Percentiles rank a stretch among this genome's conserved stretches.
Conservation (phyloP, 2,329 filamentous ascomycete genomes). For the Penicillium carneum region DNA sequence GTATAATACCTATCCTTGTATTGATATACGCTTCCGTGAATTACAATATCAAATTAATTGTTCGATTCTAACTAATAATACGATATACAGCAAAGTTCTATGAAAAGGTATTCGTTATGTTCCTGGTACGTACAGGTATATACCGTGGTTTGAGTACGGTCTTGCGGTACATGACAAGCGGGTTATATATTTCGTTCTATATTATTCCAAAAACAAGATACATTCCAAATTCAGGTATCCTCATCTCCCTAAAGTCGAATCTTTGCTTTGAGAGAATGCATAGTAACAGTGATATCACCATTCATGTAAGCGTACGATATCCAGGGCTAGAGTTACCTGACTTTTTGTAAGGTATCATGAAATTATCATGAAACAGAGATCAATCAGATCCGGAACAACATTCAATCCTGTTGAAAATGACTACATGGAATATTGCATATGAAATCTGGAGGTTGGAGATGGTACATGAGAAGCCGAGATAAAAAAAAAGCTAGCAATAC, state of each 20-base stretch:
- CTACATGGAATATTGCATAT: background rate
- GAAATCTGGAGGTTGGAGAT: background rate
- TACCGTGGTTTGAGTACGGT: constrained; percentile 8
- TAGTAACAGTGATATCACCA: background rate
- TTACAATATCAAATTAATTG: background rate
- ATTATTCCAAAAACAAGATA: background rate
- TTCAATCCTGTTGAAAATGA: constrained; percentile 2
- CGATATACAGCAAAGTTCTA: background rate
- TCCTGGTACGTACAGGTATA: constrained; percentile 16
- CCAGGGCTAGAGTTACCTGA: background rate
- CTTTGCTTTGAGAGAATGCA: background rate
- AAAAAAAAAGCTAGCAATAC: constrained; percentile 14
- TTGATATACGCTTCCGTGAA: background rate
- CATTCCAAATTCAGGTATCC: background rate
- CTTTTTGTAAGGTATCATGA: background rate
- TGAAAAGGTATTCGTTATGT: background rate
- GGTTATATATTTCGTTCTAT: constrained; percentile 13
- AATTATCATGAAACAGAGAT: background rate
- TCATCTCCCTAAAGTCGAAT: background rate
- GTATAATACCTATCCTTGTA: background rate
- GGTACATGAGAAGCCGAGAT: constrained; percentile 1
- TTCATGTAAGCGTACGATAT: background rate
- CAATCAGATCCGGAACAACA: background rate
- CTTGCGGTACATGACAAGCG: constrained; percentile 5
- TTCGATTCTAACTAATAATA: background rate